Base-by-base conservation (phyloP, 352 stramenopile genomes). In the Phytopythium helicoides region DNA sequence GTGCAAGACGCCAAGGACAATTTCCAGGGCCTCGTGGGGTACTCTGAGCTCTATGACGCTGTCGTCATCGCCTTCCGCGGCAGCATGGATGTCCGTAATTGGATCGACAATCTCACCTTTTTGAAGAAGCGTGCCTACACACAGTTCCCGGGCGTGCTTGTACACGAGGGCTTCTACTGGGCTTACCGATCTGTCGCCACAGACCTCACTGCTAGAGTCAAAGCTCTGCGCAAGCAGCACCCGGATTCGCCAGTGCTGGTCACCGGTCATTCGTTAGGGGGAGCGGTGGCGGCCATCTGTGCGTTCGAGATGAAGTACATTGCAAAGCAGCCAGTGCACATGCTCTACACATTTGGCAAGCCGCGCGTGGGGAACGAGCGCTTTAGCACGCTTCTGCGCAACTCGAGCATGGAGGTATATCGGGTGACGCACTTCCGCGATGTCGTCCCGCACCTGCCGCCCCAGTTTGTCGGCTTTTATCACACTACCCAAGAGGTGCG, bases 71-170 rank as follows among this genome's bases (percentile, higher is more conserved):
- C 81, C 14, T 94, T 92, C 45, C 82, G 85, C 33, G 85, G 85
- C 22, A 91, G 78, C 47, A 93, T 92, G 68, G 79, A 94, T 65
- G 52, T 93, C 34, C 66, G 47, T 9, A 94, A 94, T 54, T 94
- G 85, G 85, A 67, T 94, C 54, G 76, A 92, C 56, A 93, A 94
- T 53, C 70, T 94, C 53, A 89, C 82, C 11, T 90, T 93, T 45
- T 55, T 88, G 50, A 90, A 94, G 64, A 80, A 66, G 56, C 68
- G 70, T 9, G 73, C 74, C 28, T 94, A 92, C 60, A 33, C 41
- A 2, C 21, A 79, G n/a, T 87, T 76, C 46, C 85, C 82, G 1
- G 52, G 66, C 11, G 85, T 87, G 3, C 50, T 62, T 23, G 81
- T 94, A 23, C 85, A 94, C 62, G 42, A 81, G 23, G 85, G 85